Evolutionary conservation across 2,329 filamentous ascomycete species (phyloP), one percentile per base, ranked within the genome.

Genomic region (Pyrenophora graminea): DNA sequence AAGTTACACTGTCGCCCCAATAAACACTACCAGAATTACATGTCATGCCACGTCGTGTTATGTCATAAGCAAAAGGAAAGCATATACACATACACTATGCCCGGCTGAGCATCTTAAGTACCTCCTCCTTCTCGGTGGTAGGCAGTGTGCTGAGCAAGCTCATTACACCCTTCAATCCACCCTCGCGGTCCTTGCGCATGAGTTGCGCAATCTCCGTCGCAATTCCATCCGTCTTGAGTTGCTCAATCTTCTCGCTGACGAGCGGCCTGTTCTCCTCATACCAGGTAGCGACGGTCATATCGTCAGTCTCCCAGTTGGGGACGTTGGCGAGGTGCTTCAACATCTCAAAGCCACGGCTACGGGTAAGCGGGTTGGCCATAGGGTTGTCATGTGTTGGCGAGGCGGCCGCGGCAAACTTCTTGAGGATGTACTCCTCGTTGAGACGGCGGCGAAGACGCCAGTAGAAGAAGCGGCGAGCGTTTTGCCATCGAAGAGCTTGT

Each of bases 381-480:
- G 74, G 60, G 61, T 77, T 45, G 42, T 66, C 64, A 48, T 61
- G 60, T 49, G 66, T 58, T 54, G 80, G 60, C 31, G 79, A 74
- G 65, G 77, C 73, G 6, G 75, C 70, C 33, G 71, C 62, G 2
- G 76, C 80, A 84, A 99, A 90, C 77, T 91, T 91, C 79, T 92
- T 94, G 74, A 99, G 83, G 66, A 99, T 91, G 76, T 95, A 90
- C 79, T 99, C 94, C 79, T 99, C 94, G 77, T 95, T 97, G 72
- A 99, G 83, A 78, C 94, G 86, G 73, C 94, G 89, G 76, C 95
- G 92, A 57, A 97, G 87, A 77, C 94, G 93, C 94, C 95, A 99
- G 88, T 97, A 99, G 83, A 99, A 97, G 90, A 94, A 97, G 71
- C 93, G 88, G 61, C 94, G 88, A 8, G 93, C 87, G 66, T 96